phyloP scores from a whole-genome alignment of 495 filamentous ascomycete genomes.

The Daldinia vernicosa region DNA sequence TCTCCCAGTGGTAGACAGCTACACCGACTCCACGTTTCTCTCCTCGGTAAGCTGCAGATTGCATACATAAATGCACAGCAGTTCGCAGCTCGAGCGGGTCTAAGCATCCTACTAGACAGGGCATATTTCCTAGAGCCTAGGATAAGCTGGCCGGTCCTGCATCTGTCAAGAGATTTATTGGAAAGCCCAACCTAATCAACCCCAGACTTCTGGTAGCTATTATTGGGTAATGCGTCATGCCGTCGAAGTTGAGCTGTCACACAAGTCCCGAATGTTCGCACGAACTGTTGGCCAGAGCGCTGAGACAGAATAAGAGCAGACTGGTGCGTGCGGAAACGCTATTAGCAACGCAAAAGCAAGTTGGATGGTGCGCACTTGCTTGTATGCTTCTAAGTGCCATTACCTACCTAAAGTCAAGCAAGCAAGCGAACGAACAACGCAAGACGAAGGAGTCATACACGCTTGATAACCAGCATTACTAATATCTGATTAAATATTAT shows the following conservation, averaged over 20 bases:
- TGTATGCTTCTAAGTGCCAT: constrained; percentile 9
- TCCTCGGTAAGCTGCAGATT: constrained; percentile 28
- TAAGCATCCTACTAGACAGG: constrained; percentile 9
- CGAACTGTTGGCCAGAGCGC: constrained; percentile 57
- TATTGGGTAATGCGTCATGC: constrained; percentile 15
- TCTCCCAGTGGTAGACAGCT: background rate
- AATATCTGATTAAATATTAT: background rate
- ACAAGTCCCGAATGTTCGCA: constrained; percentile 47
- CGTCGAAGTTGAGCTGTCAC: constrained; percentile 44
- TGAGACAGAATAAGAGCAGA: constrained; percentile 39
- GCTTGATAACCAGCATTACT: background rate
- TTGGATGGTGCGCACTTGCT: constrained; percentile 11
- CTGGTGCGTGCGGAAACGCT: constrained; percentile 11
- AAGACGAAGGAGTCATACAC: background rate
- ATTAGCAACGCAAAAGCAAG: constrained; percentile 5
- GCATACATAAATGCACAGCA: constrained; percentile 39
- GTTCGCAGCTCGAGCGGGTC: constrained; percentile 36
- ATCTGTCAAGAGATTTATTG: constrained; percentile 4
- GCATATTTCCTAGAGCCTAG: background rate
- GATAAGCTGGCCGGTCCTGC: constrained; percentile 6
- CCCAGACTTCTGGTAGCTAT: constrained; percentile 15
- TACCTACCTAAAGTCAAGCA: constrained; percentile 10
- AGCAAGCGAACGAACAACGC: constrained; percentile 10
- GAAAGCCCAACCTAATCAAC: background rate
- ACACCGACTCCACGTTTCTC: constrained; percentile 41